Evolutionary conservation across 2,329 filamentous ascomycete genomes (phyloP).

Genomic region (Aspergillus brunneoviolaceus): DNA sequence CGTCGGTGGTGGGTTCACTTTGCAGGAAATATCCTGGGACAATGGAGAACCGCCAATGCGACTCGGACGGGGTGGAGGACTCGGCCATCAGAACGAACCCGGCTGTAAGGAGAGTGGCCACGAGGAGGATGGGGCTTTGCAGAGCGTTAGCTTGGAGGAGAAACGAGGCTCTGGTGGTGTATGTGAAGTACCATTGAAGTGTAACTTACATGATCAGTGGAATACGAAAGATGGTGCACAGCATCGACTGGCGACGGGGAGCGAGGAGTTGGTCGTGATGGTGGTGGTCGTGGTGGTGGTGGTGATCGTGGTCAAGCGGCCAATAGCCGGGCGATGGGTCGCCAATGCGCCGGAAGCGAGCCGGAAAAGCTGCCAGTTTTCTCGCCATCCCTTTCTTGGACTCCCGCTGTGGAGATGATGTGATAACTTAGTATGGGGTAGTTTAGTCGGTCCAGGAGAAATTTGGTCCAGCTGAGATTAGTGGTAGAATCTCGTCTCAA

Average conservation of each 20-base stretch:
- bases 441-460: too few relatives aligned
- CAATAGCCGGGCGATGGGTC: neutral
- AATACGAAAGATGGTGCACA: neutral
- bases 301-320: neutral
- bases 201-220: constrained; percentile 9
- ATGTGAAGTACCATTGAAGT: neutral
- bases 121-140: neutral
- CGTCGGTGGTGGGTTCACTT: constrained; percentile 50
- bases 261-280: neutral
- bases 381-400: neutral
- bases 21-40: constrained; percentile 53
- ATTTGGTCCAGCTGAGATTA: too few relatives aligned
- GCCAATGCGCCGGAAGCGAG: neutral
- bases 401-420: neutral
- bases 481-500: too few relatives aligned
- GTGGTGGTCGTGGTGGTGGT: neutral
- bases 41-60: constrained; percentile 38
- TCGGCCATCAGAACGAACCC: constrained; percentile 18
- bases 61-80: constrained; percentile 12
- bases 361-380: neutral
- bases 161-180: neutral
- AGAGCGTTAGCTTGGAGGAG: neutral
- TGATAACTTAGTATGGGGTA: neutral
- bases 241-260: neutral
- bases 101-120: neutral